Evolutionary conservation across 208 protist species (phyloP).

Genomic region (Trypanosomatidae sp.): DNA sequence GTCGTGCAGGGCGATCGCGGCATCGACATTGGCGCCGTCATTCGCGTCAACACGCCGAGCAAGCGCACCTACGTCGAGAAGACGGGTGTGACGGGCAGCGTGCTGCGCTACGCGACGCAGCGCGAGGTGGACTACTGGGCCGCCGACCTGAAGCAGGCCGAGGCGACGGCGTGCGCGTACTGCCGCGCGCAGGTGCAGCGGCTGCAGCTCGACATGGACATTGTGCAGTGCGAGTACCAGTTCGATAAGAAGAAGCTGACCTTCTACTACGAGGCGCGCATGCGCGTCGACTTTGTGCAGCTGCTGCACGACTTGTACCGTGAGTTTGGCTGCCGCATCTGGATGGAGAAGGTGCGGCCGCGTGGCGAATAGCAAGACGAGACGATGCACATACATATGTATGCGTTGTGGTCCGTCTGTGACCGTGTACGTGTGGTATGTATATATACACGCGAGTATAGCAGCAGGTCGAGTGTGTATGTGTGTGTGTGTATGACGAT

Average conservation of each 20-base stretch:
- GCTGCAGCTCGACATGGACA: conserved; percentile 60
- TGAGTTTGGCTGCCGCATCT: conserved; percentile 84
- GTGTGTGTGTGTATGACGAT: no score
- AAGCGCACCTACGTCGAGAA: conserved; percentile 44
- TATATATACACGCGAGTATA: conserved; percentile 1
- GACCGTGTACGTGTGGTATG: conserved; percentile 3
- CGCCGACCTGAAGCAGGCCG: conserved; percentile 67
- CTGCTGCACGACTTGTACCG: conserved; percentile 75
- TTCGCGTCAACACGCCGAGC: conserved; percentile 36
- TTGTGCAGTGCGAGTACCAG: conserved; percentile 83
- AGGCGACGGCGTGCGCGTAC: conserved; percentile 44
- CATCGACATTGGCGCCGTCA: conserved; percentile 81
- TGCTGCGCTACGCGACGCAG: conserved; percentile 68
- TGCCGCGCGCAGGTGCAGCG: conserved; percentile 43
- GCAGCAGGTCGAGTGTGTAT: no score
- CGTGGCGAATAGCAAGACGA: conserved; percentile 3
- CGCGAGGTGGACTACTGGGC: conserved; percentile 82
- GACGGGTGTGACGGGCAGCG: conserved; percentile 25
- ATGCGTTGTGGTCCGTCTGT: no score
- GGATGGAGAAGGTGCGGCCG: conserved; percentile 76
- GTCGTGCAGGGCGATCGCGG: conserved; percentile 83
- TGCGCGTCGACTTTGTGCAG: conserved; percentile 69
- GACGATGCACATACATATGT: no score
- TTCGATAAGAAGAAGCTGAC: conserved; percentile 90
- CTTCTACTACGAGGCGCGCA: conserved; percentile 77